These are phyloP conservation scores for Stephania yunnanensis DNA, from an alignment of 164 flowering plant genomes.

Conservation along the genomic window DNA sequence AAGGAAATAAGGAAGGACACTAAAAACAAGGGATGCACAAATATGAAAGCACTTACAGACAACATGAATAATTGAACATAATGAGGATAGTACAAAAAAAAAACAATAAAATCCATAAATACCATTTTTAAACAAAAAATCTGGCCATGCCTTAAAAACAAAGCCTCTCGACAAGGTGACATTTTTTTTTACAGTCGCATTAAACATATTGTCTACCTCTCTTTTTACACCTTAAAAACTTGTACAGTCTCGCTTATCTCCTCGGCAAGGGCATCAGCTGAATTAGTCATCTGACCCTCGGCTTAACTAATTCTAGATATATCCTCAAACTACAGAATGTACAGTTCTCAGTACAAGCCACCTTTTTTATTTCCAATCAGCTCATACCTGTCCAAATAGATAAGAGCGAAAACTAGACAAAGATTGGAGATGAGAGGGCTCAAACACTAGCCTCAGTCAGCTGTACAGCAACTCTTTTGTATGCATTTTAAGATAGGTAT, in stretches of 20 bases:
- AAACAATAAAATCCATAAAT: slow-evolving; percentile 21
- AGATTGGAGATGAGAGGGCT: slow-evolving; percentile 25
- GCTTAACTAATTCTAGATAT: slow-evolving; percentile 57
- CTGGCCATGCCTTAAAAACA: slow-evolving; percentile 38
- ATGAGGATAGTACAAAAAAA: slow-evolving; percentile 17
- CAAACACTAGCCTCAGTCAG: slow-evolving; percentile 64
- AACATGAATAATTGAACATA: slow-evolving; percentile 2
- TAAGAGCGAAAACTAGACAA: slow-evolving; percentile 28
- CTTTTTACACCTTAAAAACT: slow-evolving; percentile 53
- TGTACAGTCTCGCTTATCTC: slow-evolving; percentile 39
- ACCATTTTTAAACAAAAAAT: slow-evolving; percentile 19
- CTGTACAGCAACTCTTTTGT: slow-evolving; percentile 69
- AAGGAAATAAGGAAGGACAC: not conserved
- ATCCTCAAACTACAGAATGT: slow-evolving; percentile 66
- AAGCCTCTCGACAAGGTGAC: slow-evolving; percentile 49
- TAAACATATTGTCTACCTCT: slow-evolving; percentile 40
- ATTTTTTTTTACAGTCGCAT: slow-evolving; percentile 66
- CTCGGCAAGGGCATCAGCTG: slow-evolving; percentile 50
- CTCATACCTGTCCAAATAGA: slow-evolving; percentile 34
- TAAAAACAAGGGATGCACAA: not conserved
- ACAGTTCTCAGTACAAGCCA: slow-evolving; percentile 59
- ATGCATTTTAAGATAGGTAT: slow-evolving; percentile 35
- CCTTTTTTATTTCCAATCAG: slow-evolving; percentile 37
- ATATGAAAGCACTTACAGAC: not conserved
- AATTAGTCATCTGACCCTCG: slow-evolving; percentile 53